Evolutionary conservation across 2,329 filamentous ascomycete species (phyloP), one percentile per base, ranked within the genome.

Genomic region (Scedosporium boydii): DNA sequence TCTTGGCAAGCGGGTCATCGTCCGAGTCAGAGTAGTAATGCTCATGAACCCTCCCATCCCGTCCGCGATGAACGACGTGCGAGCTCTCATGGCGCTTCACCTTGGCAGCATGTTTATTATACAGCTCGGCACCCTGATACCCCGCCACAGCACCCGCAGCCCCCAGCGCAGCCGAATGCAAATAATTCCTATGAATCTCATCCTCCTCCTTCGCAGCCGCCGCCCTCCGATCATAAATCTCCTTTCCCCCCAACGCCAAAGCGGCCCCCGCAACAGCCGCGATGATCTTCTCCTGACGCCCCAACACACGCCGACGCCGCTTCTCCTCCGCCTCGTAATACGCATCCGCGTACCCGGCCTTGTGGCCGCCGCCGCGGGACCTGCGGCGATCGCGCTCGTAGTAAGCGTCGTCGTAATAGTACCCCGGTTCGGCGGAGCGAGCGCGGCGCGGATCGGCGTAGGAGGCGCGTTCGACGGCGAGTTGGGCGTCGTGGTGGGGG

Each of bases 401-500:
- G 62, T 79, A 75, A 65, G 78, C 77, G 57, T 78, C 72, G 65
- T 77, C 83, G 63, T 87, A 82, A 71, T 87, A 82, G 69, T 84
- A 79, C 64, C 78, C 76, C 56, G 82, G 79, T 62, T 87, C 87
- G 62, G 82, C 82, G 6, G 88, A 90, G 68, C 86, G 82, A 67
- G 87, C 79, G 63, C 87, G 83, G 67, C 84, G 82, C 44, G 81
- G 70, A 64, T 83, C 82, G 62, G 74, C 73, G 64, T 79, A 61
- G 29, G 29, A 77, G 44, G 96, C 86, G 75, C 96, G 90, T 76
- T 96, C 93, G 70, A 96, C 76, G 2, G 87, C 87, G 27, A 88
- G 77, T 56, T 55, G 21, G 73, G 88, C 92, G 69, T 91, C 88
- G 59, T 78, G 72, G 27, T 82, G 78, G 42, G 82, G 82, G 12